These are phyloP conservation scores for Cyberlindnera nakhonratchasimensis DNA, from an alignment of 805 yeast genomes.

Conservation along the genomic window DNA sequence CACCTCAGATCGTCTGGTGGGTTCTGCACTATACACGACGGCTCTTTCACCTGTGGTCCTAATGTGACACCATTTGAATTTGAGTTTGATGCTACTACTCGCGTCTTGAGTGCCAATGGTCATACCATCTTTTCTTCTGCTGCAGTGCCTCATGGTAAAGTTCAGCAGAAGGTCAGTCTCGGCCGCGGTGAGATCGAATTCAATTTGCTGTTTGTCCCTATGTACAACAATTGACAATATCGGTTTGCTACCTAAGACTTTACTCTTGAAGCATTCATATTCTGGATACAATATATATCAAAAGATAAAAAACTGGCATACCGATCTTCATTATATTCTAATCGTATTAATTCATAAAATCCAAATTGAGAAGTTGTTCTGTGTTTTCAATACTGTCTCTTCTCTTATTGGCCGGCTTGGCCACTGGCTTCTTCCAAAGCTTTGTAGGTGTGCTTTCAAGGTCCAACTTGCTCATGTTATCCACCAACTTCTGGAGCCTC, in stretches of 20 bases:
- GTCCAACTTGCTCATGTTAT: conserved; percentile 1
- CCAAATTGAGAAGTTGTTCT: conserved; percentile 13
- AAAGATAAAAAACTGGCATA: neutral
- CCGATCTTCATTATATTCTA: neutral
- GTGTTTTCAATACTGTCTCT: conserved; percentile 7
- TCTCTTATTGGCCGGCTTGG: neutral
- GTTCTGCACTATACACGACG: conserved; percentile 52
- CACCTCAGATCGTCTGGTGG: conserved; percentile 69
- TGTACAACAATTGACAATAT: neutral
- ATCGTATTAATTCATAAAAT: conserved; percentile 3
- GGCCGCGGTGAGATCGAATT: conserved; percentile 40
- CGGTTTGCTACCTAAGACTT: neutral
- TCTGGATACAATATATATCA: too few relatives aligned
- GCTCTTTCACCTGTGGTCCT: conserved; percentile 41
- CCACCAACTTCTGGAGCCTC: conserved; percentile 10
- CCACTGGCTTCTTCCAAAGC: neutral
- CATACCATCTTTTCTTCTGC: conserved; percentile 11
- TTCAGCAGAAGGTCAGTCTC: conserved; percentile 44
- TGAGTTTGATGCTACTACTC: conserved; percentile 9
- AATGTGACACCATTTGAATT: conserved; percentile 44
- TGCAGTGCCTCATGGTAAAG: conserved; percentile 30
- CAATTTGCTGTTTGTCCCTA: conserved; percentile 27
- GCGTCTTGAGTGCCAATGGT: conserved; percentile 14
- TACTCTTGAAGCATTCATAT: neutral
- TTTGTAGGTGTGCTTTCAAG: conserved; percentile 3